Conservation (phyloP, 1,284 basidiomycete species). For the Sporisorium scitamineum region DNA sequence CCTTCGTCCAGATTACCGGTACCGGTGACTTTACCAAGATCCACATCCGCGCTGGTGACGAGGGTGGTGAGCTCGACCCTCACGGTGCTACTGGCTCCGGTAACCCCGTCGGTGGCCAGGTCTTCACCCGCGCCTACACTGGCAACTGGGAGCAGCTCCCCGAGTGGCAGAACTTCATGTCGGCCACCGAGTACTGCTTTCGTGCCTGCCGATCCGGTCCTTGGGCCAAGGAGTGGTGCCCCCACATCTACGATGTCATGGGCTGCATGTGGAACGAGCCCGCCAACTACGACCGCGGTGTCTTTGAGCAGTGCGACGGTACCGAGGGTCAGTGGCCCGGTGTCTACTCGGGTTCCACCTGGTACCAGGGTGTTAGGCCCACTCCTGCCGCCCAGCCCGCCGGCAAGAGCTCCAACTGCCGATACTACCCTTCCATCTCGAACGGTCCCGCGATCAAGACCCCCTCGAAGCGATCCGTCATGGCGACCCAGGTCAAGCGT, state of each 20-base stretch:
- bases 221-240: slow-evolving; percentile 61
- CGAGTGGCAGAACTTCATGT: slow-evolving; percentile 68
- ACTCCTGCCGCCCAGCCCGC: slow-evolving; percentile 51
- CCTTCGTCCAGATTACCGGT: slow-evolving; percentile 79
- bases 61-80: slow-evolving; percentile 69
- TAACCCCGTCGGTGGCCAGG: slow-evolving; percentile 61
- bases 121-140: slow-evolving; percentile 59
- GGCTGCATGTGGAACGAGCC: slow-evolving; percentile 65
- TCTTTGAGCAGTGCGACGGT: slow-evolving; percentile 65
- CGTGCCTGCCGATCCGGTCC: slow-evolving; percentile 63
- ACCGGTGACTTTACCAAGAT: slow-evolving; percentile 70
- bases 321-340: slow-evolving; percentile 60
- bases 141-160: slow-evolving; percentile 63
- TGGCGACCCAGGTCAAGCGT: slow-evolving; percentile 53
- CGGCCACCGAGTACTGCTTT: slow-evolving; percentile 64
- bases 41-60: slow-evolving; percentile 62
- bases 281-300: slow-evolving; percentile 57
- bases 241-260: slow-evolving; percentile 67
- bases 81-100: slow-evolving; percentile 64
- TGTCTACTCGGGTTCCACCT: slow-evolving; percentile 62
- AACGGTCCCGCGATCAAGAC: slow-evolving; percentile 54
- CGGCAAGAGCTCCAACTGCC: slow-evolving; percentile 55
- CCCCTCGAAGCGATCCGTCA: slow-evolving; percentile 51
- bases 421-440: slow-evolving; percentile 56
- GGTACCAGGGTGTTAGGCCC: slow-evolving; percentile 59